Percentiles rank a stretch among this genome's conserved stretches.
Conservation (phyloP, 352 stramenopile species). For the Phytophthora fragariae region DNA sequence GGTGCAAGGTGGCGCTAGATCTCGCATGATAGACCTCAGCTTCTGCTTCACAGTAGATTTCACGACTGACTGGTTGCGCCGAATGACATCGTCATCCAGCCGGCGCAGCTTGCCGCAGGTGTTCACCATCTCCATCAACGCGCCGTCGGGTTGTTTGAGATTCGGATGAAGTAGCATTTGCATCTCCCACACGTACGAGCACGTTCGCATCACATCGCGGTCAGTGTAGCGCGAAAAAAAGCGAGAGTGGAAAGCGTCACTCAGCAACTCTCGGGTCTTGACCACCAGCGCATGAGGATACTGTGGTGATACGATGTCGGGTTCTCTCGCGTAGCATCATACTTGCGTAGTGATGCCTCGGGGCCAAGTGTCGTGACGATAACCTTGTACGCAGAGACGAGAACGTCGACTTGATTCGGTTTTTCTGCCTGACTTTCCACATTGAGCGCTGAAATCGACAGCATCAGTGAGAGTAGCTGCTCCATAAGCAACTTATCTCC, state of each 20-base stretch:
- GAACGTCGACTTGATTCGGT: conserved; percentile 16
- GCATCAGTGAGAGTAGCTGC: conserved; percentile 9
- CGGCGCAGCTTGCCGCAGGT: background rate
- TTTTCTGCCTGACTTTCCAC: conserved; percentile 10
- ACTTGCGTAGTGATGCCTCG: background rate
- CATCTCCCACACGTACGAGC: conserved; percentile 10
- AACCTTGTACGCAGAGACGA: conserved; percentile 9
- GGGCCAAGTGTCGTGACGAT: no score
- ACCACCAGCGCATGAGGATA: background rate
- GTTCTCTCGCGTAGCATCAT: conserved; percentile 1
- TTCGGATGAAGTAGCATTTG: conserved; percentile 15
- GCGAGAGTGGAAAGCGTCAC: background rate
- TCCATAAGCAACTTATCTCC: background rate
- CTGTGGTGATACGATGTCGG: conserved; percentile 1
- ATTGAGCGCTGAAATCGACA: conserved; percentile 7
- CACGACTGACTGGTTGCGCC: no score
- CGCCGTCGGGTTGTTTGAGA: background rate
- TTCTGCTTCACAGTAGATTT: no score
- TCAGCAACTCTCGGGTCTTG: conserved; percentile 6
- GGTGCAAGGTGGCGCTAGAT: no score
- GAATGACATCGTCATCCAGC: background rate
- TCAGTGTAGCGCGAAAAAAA: conserved; percentile 20
- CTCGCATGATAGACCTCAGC: no score
- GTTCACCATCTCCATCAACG: background rate
- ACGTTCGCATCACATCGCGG: conserved; percentile 12